phyloP scores from a whole-genome alignment of 78 protist species.

The Goniomonas avonlea region DNA sequence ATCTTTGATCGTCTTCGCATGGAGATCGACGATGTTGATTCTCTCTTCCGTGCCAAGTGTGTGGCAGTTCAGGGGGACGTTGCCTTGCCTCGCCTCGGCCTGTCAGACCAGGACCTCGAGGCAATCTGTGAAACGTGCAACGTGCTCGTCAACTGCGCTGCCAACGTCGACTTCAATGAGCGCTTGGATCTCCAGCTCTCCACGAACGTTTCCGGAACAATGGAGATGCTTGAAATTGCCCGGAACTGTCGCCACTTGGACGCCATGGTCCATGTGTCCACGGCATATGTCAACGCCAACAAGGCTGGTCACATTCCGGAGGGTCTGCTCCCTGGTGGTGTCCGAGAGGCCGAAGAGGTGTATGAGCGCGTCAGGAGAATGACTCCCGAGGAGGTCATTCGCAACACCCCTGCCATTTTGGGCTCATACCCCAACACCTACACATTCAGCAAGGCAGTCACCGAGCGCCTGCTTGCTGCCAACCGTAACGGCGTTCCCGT shows the following conservation, averaged over 20 bases:
- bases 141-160: conserved; percentile 64
- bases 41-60: conserved; percentile 21
- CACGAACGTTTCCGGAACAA: conserved; percentile 53
- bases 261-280: conserved; percentile 68
- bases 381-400: conserved; percentile 32
- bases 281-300: conserved; percentile 67
- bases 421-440: conserved; percentile 70
- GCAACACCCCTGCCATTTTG: conserved; percentile 9
- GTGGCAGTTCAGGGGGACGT: conserved; percentile 58
- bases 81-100: conserved; percentile 37
- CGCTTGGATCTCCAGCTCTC: conserved; percentile 49
- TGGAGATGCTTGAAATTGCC: conserved; percentile 53
- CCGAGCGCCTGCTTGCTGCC: conserved; percentile 53
- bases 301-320: conserved; percentile 28
- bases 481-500: conserved; percentile 33
- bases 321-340: conserved; percentile 45
- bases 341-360: conserved; percentile 53
- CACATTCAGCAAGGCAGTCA: conserved; percentile 71
- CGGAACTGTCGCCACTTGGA: conserved; percentile 19
- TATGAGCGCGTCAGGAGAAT: conserved; percentile 27
- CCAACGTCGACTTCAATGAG: conserved; percentile 70
- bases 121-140: conserved; percentile 30
- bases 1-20: conserved; percentile 29
- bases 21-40: conserved; percentile 28
- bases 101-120: no score